Conservation (phyloP, 371 early-diverging fungal genomes). For the Nematocida major region DNA sequence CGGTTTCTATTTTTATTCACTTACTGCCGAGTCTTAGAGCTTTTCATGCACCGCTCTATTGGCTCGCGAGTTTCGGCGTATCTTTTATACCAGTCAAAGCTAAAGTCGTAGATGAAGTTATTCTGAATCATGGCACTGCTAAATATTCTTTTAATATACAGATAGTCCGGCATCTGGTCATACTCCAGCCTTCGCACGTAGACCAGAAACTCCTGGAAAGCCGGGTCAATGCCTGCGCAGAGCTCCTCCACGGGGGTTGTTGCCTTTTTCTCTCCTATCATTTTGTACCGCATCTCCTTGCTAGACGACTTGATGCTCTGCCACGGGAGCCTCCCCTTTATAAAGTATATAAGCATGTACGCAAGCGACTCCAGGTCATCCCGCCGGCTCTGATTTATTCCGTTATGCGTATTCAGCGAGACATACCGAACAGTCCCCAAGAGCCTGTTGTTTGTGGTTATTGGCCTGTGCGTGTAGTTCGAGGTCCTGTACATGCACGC, state of each 20-base stretch:
- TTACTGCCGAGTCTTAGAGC: not conserved
- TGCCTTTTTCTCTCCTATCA: constrained; percentile 43
- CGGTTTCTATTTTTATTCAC: constrained; percentile 3
- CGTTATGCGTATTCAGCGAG: constrained; percentile 55
- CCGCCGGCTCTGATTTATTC: constrained; percentile 51
- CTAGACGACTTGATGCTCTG: constrained; percentile 45
- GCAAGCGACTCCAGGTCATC: constrained; percentile 61
- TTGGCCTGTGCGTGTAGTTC: constrained; percentile 41
- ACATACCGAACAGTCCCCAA: constrained; percentile 60
- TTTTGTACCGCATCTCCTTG: constrained; percentile 41
- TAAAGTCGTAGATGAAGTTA: constrained; percentile 42
- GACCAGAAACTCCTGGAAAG: constrained; percentile 69
- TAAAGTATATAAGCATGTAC: constrained; percentile 62
- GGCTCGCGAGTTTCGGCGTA: constrained; percentile 35
- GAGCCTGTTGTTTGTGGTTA: constrained; percentile 50
- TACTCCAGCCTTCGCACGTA: constrained; percentile 84
- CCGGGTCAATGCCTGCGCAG: constrained; percentile 39
- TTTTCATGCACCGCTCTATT: constrained; percentile 33
- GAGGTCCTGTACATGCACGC: constrained; percentile 45
- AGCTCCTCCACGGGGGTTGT: constrained; percentile 7
- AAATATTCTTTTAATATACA: constrained; percentile 53
- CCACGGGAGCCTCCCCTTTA: constrained; percentile 61
- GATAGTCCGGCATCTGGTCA: constrained; percentile 88
- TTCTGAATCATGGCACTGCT: constrained; percentile 41
- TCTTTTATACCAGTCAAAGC: constrained; percentile 47